A percentile compares a stretch with the other conserved stretches of the same genome.
phyloP scores from a whole-genome alignment of 23 red algal species.

The Gracilariopsis chorda region DNA sequence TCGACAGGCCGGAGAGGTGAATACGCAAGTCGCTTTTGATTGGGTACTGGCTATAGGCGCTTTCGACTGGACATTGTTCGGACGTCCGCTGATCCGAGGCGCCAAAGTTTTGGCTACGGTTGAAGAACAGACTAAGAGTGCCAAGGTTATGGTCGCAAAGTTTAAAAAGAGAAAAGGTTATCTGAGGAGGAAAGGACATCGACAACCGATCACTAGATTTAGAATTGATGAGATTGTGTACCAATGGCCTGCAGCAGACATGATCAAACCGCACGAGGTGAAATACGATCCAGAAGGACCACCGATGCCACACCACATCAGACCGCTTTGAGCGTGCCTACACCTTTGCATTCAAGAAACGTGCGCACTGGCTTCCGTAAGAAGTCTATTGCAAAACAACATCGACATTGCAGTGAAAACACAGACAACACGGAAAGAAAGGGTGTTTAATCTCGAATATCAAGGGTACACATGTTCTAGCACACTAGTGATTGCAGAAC shows the following conservation, averaged over 20 bases:
- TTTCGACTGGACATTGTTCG: conserved; percentile 58
- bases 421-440: no score
- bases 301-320: conserved; percentile 17
- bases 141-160: conserved; percentile 34
- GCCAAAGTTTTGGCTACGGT: conserved; percentile 39
- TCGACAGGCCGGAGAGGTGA: conserved; percentile 44
- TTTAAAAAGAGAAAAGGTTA: conserved; percentile 80
- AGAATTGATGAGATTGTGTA: conserved; percentile 55
- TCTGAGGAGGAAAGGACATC: conserved; percentile 57
- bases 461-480: no score
- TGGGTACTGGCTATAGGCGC: conserved; percentile 31
- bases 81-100: conserved; percentile 28
- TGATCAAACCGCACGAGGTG: conserved; percentile 21
- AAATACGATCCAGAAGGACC: not conserved
- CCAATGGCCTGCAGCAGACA: conserved; percentile 23
- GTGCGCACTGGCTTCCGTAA: no score
- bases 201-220: conserved; percentile 72
- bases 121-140: conserved; percentile 56
- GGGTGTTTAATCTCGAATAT: no score
- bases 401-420: no score
- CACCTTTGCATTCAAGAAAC: no score
- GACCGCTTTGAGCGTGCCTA: not conserved
- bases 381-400: no score
- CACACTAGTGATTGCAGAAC: no score
- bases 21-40: conserved; percentile 34